Conservation (phyloP, 2,329 filamentous ascomycete species). For the Monosporascus sp. region DNA sequence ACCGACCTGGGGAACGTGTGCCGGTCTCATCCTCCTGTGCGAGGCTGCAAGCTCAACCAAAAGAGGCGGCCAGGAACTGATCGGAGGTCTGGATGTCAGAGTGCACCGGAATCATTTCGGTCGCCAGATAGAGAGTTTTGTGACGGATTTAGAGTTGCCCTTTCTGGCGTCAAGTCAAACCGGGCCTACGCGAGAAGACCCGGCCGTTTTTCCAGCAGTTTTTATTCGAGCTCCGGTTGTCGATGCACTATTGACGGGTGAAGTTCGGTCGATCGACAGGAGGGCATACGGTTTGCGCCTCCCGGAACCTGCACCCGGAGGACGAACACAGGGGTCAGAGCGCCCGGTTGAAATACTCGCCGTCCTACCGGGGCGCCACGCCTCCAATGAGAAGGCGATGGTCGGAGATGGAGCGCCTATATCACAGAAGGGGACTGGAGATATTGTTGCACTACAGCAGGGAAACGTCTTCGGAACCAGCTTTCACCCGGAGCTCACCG, state of each 20-base stretch:
- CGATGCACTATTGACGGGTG: constrained; percentile 63
- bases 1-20: constrained; percentile 94
- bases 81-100: constrained; percentile 84
- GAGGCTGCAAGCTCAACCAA: constrained; percentile 86
- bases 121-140: constrained; percentile 86
- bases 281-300: constrained; percentile 23
- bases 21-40: constrained; percentile 84
- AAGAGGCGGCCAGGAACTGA: constrained; percentile 84
- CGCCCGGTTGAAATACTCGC: constrained; percentile 45
- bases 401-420: constrained; percentile 20
- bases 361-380: constrained; percentile 39
- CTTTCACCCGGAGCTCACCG: constrained; percentile 91
- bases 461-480: constrained; percentile 91
- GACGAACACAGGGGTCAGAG: constrained; percentile 10
- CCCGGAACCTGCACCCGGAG: constrained; percentile 15
- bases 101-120: constrained; percentile 96
- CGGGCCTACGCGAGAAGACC: constrained; percentile 17
- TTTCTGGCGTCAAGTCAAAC: constrained; percentile 48
- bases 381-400: constrained; percentile 31
- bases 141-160: constrained; percentile 65
- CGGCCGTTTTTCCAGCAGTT: constrained; percentile 63
- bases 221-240: constrained; percentile 96
- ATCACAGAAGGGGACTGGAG: constrained; percentile 46
- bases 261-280: constrained; percentile 33
- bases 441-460: constrained; percentile 85